Conservation (phyloP, 2,329 filamentous ascomycete species). For the Verticillium nonalfalfae region DNA sequence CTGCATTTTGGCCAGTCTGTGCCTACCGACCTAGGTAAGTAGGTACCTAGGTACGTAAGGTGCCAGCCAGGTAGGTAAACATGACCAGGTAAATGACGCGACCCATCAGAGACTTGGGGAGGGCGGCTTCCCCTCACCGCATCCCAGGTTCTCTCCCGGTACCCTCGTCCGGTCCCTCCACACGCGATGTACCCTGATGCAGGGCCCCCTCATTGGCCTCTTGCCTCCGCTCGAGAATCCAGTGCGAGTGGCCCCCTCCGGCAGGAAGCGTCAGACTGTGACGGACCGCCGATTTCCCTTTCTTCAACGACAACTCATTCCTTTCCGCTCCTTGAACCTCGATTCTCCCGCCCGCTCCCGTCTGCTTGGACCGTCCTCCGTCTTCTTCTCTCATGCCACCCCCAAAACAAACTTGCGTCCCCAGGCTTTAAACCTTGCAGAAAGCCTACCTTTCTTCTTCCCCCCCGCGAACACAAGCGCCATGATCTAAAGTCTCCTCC, state of each 20-base stretch:
- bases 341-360: not conserved
- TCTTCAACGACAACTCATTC: conserved; percentile 12
- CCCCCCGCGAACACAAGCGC: conserved; percentile 3
- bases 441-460: not conserved
- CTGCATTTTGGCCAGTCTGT: no score
- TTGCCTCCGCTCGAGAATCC: not conserved
- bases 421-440: no score
- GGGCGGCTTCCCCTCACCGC: not conserved
- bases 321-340: not conserved
- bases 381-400: not conserved
- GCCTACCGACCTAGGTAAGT: no score
- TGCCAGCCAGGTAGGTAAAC: not conserved
- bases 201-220: not conserved
- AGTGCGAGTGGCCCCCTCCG: not conserved
- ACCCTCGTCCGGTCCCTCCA: conserved; percentile 10
- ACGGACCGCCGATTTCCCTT: conserved; percentile 5
- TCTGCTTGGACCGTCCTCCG: not conserved
- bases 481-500: conserved; percentile 6
- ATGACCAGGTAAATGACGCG: not conserved
- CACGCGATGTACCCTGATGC: not conserved
- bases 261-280: not conserved
- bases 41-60: no score
- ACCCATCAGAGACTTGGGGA: not conserved
- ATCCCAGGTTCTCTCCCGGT: not conserved
- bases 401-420: no score